Conservation (phyloP, 345 rosid species). For the Noccaea bulbosa region DNA sequence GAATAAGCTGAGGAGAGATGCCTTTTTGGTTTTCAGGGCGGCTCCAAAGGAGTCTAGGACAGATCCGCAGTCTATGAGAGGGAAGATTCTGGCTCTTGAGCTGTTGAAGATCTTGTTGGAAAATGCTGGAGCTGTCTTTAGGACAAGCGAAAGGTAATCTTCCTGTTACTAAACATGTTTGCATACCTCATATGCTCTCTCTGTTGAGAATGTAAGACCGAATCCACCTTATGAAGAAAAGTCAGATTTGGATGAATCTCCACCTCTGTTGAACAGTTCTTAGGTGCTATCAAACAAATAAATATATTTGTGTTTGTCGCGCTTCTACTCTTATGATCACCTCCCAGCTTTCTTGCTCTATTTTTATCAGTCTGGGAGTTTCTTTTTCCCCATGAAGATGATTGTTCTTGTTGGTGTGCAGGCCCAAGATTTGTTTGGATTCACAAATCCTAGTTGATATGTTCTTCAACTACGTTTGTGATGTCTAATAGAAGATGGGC, state of each 20-base stretch:
- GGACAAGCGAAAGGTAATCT: conserved; percentile 93
- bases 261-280: conserved; percentile 58
- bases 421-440: conserved; percentile 88
- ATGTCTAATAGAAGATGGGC: conserved; percentile 91
- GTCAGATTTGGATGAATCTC: conserved; percentile 5
- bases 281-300: conserved; percentile 95
- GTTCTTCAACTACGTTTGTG: conserved; percentile 95
- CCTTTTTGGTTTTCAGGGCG: conserved; percentile 93
- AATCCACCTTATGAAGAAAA: neutral
- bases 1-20: conserved; percentile 95
- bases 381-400: conserved; percentile 98
- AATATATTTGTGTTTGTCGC: conserved; percentile 90
- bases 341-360: conserved; percentile 99
- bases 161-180: neutral
- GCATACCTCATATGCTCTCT: conserved; percentile 28
- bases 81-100: conserved; percentile 96
- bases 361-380: conserved; percentile 95
- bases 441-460: conserved; percentile 97
- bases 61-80: conserved; percentile 94
- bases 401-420: conserved; percentile 91
- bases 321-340: conserved; percentile 93
- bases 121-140: conserved; percentile 96
- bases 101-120: conserved; percentile 93
- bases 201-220: conserved; percentile 14
- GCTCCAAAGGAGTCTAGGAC: conserved; percentile 86